These are phyloP conservation scores for Solanum aculeatissimum DNA, from an alignment of 305 asterid species.

Conservation along the genomic window DNA sequence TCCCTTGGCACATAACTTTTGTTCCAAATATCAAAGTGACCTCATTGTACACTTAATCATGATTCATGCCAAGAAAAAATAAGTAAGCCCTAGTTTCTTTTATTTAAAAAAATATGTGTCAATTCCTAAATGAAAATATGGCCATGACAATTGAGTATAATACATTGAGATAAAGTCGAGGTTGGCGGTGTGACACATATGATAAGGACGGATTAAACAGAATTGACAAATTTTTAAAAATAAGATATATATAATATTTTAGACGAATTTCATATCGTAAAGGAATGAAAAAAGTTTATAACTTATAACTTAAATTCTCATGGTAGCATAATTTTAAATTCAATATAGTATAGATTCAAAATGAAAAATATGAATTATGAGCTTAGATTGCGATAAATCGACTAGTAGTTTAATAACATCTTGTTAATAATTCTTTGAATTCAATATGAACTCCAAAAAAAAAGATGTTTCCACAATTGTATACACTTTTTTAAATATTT, in stretches of 20 bases:
- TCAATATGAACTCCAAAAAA: too few species aligned
- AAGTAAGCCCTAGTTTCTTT: neutral
- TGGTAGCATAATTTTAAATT: neutral
- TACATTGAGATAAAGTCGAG: neutral
- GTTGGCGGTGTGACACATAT: neutral
- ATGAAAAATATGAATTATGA: neutral
- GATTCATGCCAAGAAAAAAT: neutral
- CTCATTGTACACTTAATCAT: neutral
- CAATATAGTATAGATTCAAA: neutral
- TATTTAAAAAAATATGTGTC: neutral
- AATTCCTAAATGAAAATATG: neutral
- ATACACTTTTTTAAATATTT: neutral
- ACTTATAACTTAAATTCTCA: neutral
- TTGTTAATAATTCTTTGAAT: neutral
- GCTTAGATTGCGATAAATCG: too few species aligned
- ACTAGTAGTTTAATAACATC: too few species aligned
- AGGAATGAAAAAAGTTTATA: fast-evolving
- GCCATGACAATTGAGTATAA: neutral
- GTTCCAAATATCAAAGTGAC: neutral
- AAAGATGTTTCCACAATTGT: neutral
- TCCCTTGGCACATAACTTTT: slow-evolving; percentile 22
- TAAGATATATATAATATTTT: neutral
- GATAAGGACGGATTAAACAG: neutral
- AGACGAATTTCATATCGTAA: fast-evolving
- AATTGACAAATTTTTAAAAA: neutral